Base-by-base conservation (phyloP, 345 rosid genomes). In the Dipteronia sinensis region DNA sequence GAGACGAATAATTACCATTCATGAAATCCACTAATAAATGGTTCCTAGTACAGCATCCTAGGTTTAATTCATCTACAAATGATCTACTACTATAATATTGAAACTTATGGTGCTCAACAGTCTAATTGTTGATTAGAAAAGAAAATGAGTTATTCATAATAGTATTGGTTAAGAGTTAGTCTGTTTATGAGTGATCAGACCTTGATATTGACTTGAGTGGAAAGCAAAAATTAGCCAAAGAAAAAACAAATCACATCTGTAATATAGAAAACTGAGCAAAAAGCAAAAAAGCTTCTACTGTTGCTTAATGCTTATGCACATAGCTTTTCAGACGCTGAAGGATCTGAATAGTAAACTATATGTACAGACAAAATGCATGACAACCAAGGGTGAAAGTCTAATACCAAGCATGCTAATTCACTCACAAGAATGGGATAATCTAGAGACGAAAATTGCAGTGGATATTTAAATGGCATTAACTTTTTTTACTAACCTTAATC, bases 401-500 rank as follows among this genome's bases (percentile, higher is more conserved):
- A 3, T 34, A 34, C 38, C 38, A 68, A 38, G 27, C 10, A 20
- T 68, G 42, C 47, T n/a, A 4, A 23, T 25, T 8, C 38, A 70
- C 61, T 13, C 10, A 49, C 38, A 47, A 22, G 38, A 70, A 70
- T 51, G 20, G 25, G 10, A 70, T 25, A 23, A 20, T 59, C 20
- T 3, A 6, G 63, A 7, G 34, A 72, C 6, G 25, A 40, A 77
- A 53, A 19, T 49, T 61, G 68, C n/a, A 70, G 16, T 46, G 49
- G 25, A 68, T 20, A 38, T 65, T 71, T 67, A 10, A 29, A 51
- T 7, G 40, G 44, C 27, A 67, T 31, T 46, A 67, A 59, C 64
- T 58, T 15, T 55, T 23, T 16, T 55, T 10, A 69, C 83, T 16
- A 77, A 94, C 98, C 98, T 95, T 95, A 40, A 95, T 75, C 56